A percentile compares a stretch with the other conserved stretches of the same genome.
These are phyloP conservation scores for Fusarium setosum DNA, from an alignment of 2,329 filamentous ascomycete genomes.

Conservation along the genomic window DNA sequence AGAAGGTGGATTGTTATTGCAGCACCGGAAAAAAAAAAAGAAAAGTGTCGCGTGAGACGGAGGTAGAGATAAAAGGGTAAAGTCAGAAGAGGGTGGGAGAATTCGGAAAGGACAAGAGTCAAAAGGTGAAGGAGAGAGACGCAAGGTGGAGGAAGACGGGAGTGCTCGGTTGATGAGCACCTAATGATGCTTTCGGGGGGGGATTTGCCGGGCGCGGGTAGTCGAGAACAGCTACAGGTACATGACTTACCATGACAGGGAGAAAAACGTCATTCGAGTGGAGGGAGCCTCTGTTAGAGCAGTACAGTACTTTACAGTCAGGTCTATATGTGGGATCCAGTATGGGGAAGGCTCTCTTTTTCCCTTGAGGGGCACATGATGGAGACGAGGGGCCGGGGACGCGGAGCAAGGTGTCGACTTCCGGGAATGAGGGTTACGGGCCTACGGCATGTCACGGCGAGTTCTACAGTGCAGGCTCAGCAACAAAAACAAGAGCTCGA, in stretches of 20 bases:
- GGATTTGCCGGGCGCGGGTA: conserved; percentile 2
- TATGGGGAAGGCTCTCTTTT: conserved; percentile 33
- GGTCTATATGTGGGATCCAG: conserved; percentile 35
- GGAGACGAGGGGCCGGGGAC: conserved; percentile 26
- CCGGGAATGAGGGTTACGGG: conserved; percentile 10
- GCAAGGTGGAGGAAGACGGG: conserved; percentile 32
- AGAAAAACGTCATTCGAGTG: conserved; percentile 36
- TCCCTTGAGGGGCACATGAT: conserved; percentile 33
- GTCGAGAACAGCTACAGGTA: background rate
- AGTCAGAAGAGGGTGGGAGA: conserved; percentile 26
- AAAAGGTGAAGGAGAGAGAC: background rate
- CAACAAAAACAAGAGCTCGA: background rate
- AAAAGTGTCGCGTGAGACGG: conserved; percentile 22
- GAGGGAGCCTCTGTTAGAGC: conserved; percentile 15
- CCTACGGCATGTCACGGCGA: background rate
- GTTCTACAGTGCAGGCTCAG: background rate
- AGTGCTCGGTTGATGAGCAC: conserved; percentile 36
- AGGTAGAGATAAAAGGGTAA: conserved; percentile 6
- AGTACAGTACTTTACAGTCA: background rate
- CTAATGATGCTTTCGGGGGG: conserved; percentile 30
- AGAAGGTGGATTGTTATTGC: conserved; percentile 8
- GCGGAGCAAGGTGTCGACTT: conserved; percentile 16
- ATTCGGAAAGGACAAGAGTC: conserved; percentile 20
- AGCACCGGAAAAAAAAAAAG: background rate
- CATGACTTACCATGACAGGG: background rate